These are phyloP conservation scores for Pholiota adiposa DNA, from an alignment of 1,284 basidiomycete genomes.

Conservation along the genomic window DNA sequence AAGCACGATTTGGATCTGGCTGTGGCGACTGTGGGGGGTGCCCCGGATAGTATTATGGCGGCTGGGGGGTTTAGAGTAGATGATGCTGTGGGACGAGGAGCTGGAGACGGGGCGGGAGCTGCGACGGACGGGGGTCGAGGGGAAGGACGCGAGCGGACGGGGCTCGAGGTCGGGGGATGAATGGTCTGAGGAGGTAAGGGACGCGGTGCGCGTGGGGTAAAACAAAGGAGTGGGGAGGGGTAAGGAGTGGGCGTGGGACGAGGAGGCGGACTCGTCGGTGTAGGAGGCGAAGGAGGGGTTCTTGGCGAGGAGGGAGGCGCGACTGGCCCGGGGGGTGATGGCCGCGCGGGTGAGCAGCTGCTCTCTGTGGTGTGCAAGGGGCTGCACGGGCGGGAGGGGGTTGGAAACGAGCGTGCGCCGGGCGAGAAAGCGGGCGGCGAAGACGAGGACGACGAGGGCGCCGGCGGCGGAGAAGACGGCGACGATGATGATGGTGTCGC, in stretches of 20 bases:
- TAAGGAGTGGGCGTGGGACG: conserved; percentile 15
- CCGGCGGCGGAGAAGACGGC: conserved; percentile 41
- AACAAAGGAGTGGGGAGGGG: conserved; percentile 28
- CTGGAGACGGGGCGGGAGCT: conserved; percentile 41
- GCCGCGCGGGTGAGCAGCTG: conserved; percentile 40
- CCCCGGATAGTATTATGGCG: conserved; percentile 43
- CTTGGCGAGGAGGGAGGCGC: conserved; percentile 32
- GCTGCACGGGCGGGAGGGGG: conserved; percentile 62
- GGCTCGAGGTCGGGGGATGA: conserved; percentile 13
- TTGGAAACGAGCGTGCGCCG: conserved; percentile 35
- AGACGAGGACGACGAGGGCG: conserved; percentile 43
- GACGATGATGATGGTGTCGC: conserved; percentile 50
- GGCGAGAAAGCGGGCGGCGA: conserved; percentile 42
- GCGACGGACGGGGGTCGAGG: conserved; percentile 23
- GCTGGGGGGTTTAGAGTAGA: conserved; percentile 34
- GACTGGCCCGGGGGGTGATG: conserved; percentile 25
- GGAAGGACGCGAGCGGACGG: conserved; percentile 20
- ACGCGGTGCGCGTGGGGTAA: conserved; percentile 24
- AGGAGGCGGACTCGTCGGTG: conserved; percentile 17
- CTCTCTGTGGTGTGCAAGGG: conserved; percentile 61
- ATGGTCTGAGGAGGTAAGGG: conserved; percentile 24
- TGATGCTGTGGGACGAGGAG: conserved; percentile 43
- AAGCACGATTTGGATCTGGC: conserved; percentile 61
- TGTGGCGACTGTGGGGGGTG: conserved; percentile 56
- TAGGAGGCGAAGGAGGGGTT: conserved; percentile 17